phyloP scores from a whole-genome alignment of 208 protist species.

The Strigomonas oncopelti region DNA sequence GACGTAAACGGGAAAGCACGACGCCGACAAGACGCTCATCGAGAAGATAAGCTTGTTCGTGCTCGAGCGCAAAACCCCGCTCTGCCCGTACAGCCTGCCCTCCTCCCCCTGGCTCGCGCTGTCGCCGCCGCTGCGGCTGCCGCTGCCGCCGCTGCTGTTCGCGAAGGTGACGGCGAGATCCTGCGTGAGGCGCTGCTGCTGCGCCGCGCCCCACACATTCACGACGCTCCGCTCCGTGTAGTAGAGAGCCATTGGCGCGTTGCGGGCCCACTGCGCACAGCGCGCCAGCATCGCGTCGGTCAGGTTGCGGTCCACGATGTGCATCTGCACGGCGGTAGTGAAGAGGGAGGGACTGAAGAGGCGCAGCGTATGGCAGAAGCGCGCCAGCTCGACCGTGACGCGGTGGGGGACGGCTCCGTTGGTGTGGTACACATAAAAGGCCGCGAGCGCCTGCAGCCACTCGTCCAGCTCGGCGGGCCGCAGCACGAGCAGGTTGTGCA shows the following conservation, averaged over 20 bases:
- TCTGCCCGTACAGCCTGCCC: neutral
- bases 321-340: conserved; percentile 27
- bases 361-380: conserved; percentile 56
- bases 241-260: conserved; percentile 27
- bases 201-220: neutral
- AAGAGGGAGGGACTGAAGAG: conserved; percentile 57
- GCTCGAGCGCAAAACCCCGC: neutral
- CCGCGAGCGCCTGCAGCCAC: conserved; percentile 58
- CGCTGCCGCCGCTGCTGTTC: neutral
- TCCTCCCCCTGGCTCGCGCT: too few species aligned
- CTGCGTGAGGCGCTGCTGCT: neutral
- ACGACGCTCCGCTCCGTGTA: neutral
- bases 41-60: neutral
- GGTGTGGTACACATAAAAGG: conserved; percentile 46
- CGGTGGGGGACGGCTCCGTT: conserved; percentile 48
- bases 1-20: neutral
- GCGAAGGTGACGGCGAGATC: neutral
- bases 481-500: conserved; percentile 54
- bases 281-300: conserved; percentile 21
- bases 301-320: conserved; percentile 44
- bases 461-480: conserved; percentile 29
- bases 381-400: conserved; percentile 57
- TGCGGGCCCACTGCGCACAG: conserved; percentile 26
- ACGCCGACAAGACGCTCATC: neutral
- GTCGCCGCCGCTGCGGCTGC: neutral